Evolutionary conservation across 2,329 filamentous ascomycete species (phyloP).

Genomic region (Trichoderma harzianum): DNA sequence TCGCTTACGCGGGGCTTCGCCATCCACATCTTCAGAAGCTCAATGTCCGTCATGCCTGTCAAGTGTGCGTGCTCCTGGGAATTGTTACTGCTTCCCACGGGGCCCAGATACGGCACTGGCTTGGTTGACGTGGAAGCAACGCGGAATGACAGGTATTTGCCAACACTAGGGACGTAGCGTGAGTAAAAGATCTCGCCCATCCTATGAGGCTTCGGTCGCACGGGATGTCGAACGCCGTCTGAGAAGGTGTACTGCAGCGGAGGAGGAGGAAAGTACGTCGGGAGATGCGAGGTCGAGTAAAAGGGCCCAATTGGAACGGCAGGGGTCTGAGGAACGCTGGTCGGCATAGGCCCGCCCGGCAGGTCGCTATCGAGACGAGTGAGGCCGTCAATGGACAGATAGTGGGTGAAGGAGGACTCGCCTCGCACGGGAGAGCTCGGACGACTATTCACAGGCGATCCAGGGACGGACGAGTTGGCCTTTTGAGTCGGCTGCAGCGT

Average conservation of each 20-base stretch:
- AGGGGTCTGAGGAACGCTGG: constrained; percentile 31
- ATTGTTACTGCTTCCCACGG: constrained; percentile 40
- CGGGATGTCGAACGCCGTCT: constrained; percentile 75
- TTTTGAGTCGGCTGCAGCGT: constrained; percentile 61
- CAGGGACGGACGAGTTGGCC: constrained; percentile 38
- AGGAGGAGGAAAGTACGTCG: constrained; percentile 84
- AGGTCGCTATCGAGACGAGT: constrained; percentile 35
- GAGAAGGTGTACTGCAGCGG: constrained; percentile 79
- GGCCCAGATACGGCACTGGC: constrained; percentile 62
- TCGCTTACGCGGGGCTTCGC: constrained; percentile 75
- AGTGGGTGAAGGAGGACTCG: constrained; percentile 29
- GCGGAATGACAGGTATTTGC: constrained; percentile 84
- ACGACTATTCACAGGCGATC: constrained; percentile 51
- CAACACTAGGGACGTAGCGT: constrained; percentile 76
- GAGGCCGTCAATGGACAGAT: constrained; percentile 22
- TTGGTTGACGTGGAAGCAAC: constrained; percentile 68
- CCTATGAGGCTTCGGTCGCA: constrained; percentile 81
- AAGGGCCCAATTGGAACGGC: constrained; percentile 63
- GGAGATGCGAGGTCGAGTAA: constrained; percentile 76
- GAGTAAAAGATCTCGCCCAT: constrained; percentile 92
- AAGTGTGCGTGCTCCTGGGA: constrained; percentile 40
- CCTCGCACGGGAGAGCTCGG: constrained; percentile 49
- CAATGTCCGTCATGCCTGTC: constrained; percentile 47
- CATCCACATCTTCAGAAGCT: constrained; percentile 81
- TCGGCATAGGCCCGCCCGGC: constrained; percentile 38